phyloP scores from a whole-genome alignment of 192 early-diverging fungal genomes.

The Chytriomyces sp. region DNA sequence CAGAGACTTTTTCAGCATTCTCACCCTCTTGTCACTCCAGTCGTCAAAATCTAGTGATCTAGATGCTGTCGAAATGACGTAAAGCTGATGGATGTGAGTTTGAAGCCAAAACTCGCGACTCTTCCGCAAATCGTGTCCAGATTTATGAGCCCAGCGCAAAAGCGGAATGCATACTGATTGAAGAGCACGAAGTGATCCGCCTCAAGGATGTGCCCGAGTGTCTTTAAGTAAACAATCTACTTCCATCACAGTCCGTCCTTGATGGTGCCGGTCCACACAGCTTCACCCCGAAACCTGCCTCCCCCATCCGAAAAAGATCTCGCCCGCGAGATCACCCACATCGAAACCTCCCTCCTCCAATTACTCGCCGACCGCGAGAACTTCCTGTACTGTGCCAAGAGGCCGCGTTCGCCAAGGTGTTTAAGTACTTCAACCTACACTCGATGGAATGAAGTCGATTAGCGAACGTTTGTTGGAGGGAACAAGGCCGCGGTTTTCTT shows the following conservation, averaged over 20 bases:
- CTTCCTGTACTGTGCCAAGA: neutral
- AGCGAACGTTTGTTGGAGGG: too few species aligned
- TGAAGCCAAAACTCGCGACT: neutral
- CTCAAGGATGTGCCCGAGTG: constrained; percentile 89
- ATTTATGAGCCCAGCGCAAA: constrained; percentile 83
- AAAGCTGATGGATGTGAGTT: constrained; percentile 51
- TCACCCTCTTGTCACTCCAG: too few species aligned
- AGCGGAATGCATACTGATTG: constrained; percentile 86
- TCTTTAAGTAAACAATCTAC: constrained; percentile 64
- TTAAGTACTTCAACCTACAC: constrained; percentile 71
- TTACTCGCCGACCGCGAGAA: neutral
- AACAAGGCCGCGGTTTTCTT: too few species aligned
- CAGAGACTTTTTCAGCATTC: too few species aligned
- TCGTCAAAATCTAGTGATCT: too few species aligned
- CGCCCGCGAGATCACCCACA: constrained; percentile 36
- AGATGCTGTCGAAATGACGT: constrained; percentile 25
- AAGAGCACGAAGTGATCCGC: constrained; percentile 87
- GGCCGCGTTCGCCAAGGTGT: constrained; percentile 51
- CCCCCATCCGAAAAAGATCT: constrained; percentile 40
- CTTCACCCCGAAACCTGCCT: constrained; percentile 35
- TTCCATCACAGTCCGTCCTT: neutral
- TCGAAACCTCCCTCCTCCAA: constrained; percentile 26
- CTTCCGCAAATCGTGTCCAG: constrained; percentile 22
- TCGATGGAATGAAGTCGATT: too few species aligned
- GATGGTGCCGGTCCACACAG: neutral